Percentiles rank a stretch among this genome's conserved stretches.
These are phyloP conservation scores for Rhizophagus prolifer DNA, from an alignment of 192 early-diverging fungal species.

Conservation along the genomic window DNA sequence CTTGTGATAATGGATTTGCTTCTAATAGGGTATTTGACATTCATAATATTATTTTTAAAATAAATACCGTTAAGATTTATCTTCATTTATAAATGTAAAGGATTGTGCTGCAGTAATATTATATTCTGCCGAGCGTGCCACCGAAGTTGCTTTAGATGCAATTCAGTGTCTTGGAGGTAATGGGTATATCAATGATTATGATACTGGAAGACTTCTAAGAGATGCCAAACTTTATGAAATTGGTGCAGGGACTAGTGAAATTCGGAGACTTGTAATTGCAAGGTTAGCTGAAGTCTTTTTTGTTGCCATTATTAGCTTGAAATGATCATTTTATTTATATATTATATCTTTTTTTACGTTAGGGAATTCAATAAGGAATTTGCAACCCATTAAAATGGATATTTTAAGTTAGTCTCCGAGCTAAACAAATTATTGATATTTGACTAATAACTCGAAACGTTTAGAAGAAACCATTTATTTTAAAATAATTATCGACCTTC, in stretches of 20 bases:
- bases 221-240: slow-evolving; percentile 97
- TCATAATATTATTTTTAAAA: not conserved
- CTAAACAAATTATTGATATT: no score
- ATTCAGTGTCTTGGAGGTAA: slow-evolving; percentile 95
- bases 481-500: no score
- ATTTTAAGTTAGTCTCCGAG: no score
- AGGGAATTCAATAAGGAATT: slow-evolving; percentile 72
- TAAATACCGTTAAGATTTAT: not conserved
- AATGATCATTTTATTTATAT: not conserved
- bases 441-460: no score
- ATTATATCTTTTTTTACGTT: no score
- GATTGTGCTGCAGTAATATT: slow-evolving; percentile 95
- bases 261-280: slow-evolving; percentile 89
- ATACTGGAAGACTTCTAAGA: slow-evolving; percentile 82
- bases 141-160: slow-evolving; percentile 87
- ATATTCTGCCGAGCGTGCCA: slow-evolving; percentile 91
- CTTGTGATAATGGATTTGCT: slow-evolving; percentile 75
- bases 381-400: not conserved
- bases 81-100: slow-evolving; percentile 16
- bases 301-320: not conserved
- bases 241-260: slow-evolving; percentile 94
- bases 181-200: slow-evolving; percentile 93
- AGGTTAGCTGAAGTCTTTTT: slow-evolving; percentile 1
- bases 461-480: no score
- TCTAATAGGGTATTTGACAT: slow-evolving; percentile 60